Evolutionary conservation across 2,329 filamentous ascomycete species (phyloP).

Genomic region (Pseudocercospora fijiensis): DNA sequence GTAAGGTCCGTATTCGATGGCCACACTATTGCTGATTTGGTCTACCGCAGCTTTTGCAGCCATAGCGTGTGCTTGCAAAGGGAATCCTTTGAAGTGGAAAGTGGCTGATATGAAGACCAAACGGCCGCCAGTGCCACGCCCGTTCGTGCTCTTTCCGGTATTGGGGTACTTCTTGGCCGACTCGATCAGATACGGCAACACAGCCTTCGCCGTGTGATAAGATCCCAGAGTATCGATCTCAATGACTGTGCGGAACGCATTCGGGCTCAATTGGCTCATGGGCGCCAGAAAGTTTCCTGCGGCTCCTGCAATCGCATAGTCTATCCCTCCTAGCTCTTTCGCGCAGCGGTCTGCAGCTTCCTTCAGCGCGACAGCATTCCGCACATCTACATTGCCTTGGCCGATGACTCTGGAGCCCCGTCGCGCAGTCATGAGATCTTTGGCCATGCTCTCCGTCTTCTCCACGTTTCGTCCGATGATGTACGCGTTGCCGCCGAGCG

Average conservation of each 20-base stretch:
- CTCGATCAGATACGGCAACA: slow-evolving; percentile 73
- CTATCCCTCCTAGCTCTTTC: slow-evolving; percentile 80
- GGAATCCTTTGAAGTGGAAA: slow-evolving; percentile 84
- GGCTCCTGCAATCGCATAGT: slow-evolving; percentile 91
- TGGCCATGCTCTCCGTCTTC: slow-evolving; percentile 79
- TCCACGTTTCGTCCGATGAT: slow-evolving; percentile 87
- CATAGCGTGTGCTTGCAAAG: slow-evolving; percentile 83
- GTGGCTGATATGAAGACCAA: slow-evolving; percentile 89
- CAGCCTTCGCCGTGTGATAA: slow-evolving; percentile 93
- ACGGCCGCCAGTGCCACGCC: slow-evolving; percentile 64
- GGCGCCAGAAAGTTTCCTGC: slow-evolving; percentile 94
- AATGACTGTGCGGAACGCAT: slow-evolving; percentile 93
- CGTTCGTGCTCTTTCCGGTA: slow-evolving; percentile 50
- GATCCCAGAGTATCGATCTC: slow-evolving; percentile 94
- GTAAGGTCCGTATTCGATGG: slow-evolving; percentile 84
- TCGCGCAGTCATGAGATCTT: slow-evolving; percentile 77
- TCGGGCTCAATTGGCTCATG: slow-evolving; percentile 75
- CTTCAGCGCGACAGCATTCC: slow-evolving; percentile 63
- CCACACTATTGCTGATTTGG: slow-evolving; percentile 73
- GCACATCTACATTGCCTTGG: slow-evolving; percentile 72
- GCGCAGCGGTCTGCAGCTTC: slow-evolving; percentile 76
- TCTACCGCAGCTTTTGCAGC: slow-evolving; percentile 92
- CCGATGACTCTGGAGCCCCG: slow-evolving; percentile 80
- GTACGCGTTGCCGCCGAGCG: slow-evolving; percentile 88
- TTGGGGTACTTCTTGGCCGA: slow-evolving; percentile 66